Conservation (phyloP, 2,329 filamentous ascomycete genomes). For the Xylaria arbuscula region DNA sequence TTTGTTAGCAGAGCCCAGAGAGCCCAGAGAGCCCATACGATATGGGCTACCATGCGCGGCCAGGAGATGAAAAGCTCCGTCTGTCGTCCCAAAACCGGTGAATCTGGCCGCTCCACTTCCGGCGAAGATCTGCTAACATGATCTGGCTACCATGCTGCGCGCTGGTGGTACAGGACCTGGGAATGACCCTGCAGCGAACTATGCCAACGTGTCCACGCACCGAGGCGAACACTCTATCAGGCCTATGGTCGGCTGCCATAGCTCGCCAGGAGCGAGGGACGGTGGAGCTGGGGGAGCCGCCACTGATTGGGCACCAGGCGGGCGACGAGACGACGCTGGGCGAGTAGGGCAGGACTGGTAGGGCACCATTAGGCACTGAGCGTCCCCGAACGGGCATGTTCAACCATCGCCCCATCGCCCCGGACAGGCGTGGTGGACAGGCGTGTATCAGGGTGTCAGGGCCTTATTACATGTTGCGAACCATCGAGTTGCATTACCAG, state of each 20-base stretch:
- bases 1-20: slow-evolving; percentile 21
- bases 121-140: slow-evolving; percentile 42
- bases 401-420: slow-evolving; percentile 13
- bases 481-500: slow-evolving; percentile 6
- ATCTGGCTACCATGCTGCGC: slow-evolving; percentile 45
- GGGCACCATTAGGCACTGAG: slow-evolving; percentile 41
- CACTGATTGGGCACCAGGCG: slow-evolving; percentile 39
- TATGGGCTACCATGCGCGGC: slow-evolving; percentile 29
- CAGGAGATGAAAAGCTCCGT: slow-evolving; percentile 30
- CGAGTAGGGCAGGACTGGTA: slow-evolving; percentile 35
- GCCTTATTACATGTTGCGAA: slow-evolving; percentile 22
- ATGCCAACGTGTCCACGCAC: slow-evolving; percentile 39
- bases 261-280: slow-evolving; percentile 8
- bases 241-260: slow-evolving; percentile 25
- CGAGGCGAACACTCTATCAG: slow-evolving; percentile 36
- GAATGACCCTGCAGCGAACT: slow-evolving; percentile 39
- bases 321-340: slow-evolving; percentile 29
- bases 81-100: slow-evolving; percentile 31
- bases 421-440: slow-evolving; percentile 18
- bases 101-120: slow-evolving; percentile 37
- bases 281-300: slow-evolving; percentile 26
- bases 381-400: slow-evolving; percentile 34
- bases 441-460: too few species aligned
- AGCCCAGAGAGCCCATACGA: slow-evolving; percentile 7
- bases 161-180: slow-evolving; percentile 29